phyloP scores from a whole-genome alignment of 768 basidiomycete species.

The Tephrocybe rancida region DNA sequence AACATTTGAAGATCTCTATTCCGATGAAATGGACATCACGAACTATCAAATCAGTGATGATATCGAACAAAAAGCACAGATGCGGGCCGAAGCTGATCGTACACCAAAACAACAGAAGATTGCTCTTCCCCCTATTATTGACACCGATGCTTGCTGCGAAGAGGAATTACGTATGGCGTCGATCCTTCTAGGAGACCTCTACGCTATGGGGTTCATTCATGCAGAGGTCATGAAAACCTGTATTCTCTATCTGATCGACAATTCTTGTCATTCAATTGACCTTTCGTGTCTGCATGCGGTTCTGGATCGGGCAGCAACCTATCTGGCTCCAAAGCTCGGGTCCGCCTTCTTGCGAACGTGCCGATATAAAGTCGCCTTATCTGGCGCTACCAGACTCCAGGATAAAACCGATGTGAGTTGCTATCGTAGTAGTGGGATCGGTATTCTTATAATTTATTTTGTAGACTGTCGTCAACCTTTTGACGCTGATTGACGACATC shows the following conservation, averaged over 20 bases:
- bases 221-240: slow-evolving; percentile 8
- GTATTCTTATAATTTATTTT: too few relatives aligned
- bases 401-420: slow-evolving; percentile 1
- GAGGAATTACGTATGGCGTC: neutral
- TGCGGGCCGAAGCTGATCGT: neutral
- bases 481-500: slow-evolving; percentile 4
- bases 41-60: too few relatives aligned
- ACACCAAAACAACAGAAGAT: neutral
- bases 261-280: neutral
- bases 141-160: neutral
- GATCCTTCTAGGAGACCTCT: neutral
- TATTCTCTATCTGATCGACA: slow-evolving; percentile 7
- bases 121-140: neutral
- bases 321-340: slow-evolving; percentile 3
- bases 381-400: neutral
- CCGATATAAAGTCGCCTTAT: neutral
- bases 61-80: neutral
- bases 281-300: neutral
- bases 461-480: too few relatives aligned
- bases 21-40: neutral
- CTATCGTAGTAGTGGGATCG: neutral
- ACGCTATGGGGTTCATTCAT: slow-evolving; percentile 8
- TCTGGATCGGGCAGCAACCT: slow-evolving; percentile 4
- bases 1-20: neutral
- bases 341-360: slow-evolving; percentile 5